These are phyloP conservation scores for Kazachstania taianensis DNA, from an alignment of 805 yeast species.

Conservation along the genomic window DNA sequence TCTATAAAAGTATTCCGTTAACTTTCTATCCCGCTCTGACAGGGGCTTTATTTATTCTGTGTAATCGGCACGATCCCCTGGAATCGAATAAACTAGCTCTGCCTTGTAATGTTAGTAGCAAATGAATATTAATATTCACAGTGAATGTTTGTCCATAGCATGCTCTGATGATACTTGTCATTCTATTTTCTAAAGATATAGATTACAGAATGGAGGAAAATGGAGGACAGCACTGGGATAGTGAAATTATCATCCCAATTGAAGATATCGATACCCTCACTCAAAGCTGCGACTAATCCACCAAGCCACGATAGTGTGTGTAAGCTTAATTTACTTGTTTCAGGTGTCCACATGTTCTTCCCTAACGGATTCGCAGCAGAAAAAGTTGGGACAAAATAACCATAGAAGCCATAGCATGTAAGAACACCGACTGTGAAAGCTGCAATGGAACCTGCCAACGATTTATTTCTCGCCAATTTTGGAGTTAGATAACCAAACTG, in stretches of 20 bases:
- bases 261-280: constrained; percentile 73
- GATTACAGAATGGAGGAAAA: constrained; percentile 45
- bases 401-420: constrained; percentile 62
- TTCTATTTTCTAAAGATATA: constrained; percentile 15
- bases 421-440: constrained; percentile 67
- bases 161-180: no score
- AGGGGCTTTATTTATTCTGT: no score
- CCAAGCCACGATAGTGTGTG: constrained; percentile 45
- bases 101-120: no score
- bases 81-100: no score
- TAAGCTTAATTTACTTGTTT: constrained; percentile 47
- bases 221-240: constrained; percentile 78
- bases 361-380: constrained; percentile 44
- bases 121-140: no score
- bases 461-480: constrained; percentile 60
- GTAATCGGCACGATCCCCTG: no score
- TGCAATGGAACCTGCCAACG: constrained; percentile 84
- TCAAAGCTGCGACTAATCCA: constrained; percentile 76
- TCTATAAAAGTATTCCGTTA: no score
- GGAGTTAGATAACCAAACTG: constrained; percentile 78
- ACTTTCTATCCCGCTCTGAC: no score
- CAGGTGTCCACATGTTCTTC: constrained; percentile 56
- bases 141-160: no score
- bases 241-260: constrained; percentile 89
- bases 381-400: constrained; percentile 56